Evolutionary conservation across 202 grass and related monocot species (phyloP).

Genomic region (Panicum virgatum): DNA sequence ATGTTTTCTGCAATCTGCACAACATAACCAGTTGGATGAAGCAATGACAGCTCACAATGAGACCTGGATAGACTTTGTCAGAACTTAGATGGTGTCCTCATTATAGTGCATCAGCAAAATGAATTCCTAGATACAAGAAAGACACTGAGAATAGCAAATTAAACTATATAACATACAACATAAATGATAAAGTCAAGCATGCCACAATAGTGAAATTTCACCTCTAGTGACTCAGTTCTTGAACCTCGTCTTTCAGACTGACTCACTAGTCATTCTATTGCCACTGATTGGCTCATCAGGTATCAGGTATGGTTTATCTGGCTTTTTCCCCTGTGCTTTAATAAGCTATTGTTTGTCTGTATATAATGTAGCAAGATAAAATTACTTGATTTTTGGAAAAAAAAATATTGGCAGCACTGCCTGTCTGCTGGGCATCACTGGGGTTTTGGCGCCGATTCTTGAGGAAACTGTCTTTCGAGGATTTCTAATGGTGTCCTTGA

Average conservation of each 20-base stretch:
- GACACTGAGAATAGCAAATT: background rate
- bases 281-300: conserved; percentile 87
- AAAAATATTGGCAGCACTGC: conserved; percentile 56
- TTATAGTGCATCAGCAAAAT: background rate
- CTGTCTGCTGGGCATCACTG: conserved; percentile 79
- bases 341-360: conserved; percentile 21
- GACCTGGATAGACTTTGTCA: background rate
- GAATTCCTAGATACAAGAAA: conserved; percentile 1
- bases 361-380: conserved; percentile 19
- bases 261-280: conserved; percentile 73
- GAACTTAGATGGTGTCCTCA: background rate
- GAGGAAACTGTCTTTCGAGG: conserved; percentile 97
- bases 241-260: conserved; percentile 66
- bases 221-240: conserved; percentile 29
- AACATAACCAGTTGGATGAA: background rate
- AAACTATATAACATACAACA: background rate
- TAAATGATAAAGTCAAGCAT: conserved; percentile 8
- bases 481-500: conserved; percentile 90
- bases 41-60: background rate
- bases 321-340: background rate
- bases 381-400: background rate
- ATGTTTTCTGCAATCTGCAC: background rate
- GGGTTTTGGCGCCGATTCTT: conserved; percentile 84
- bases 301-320: conserved; percentile 59
- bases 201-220: background rate